phyloP scores from a whole-genome alignment of 139 green algal species.

The Chlamydomonas applanata region DNA sequence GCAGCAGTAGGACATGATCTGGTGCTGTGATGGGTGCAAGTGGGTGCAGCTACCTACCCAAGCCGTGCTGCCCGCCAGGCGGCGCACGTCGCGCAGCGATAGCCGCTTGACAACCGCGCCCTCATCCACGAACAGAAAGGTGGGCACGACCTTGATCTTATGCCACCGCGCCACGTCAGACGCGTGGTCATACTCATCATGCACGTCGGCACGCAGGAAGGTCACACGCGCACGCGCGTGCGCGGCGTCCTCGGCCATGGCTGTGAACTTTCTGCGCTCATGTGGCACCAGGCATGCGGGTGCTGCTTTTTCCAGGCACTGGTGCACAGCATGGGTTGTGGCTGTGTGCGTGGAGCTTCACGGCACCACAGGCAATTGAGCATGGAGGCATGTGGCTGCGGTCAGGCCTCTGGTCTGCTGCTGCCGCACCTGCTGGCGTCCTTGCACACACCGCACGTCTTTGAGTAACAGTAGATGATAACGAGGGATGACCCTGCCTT shows the following conservation, averaged over 20 bases:
- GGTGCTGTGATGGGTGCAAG: too few species aligned
- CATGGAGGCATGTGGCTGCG: too few species aligned
- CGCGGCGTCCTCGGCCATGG: slow-evolving; percentile 4
- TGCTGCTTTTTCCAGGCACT: too few species aligned
- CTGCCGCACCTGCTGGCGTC: not conserved
- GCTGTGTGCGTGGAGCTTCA: too few species aligned
- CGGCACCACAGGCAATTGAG: too few species aligned
- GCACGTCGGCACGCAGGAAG: not conserved
- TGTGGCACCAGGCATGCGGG: too few species aligned
- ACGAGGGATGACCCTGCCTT: not conserved
- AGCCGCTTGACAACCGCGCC: slow-evolving; percentile 15
- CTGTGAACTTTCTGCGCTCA: not conserved
- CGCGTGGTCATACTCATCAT: slow-evolving; percentile 15
- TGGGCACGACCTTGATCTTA: slow-evolving; percentile 11
- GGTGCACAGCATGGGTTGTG: too few species aligned
- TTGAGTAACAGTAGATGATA: not conserved
- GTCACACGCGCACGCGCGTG: not conserved
- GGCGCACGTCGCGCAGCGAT: slow-evolving; percentile 11
- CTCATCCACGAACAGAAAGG: slow-evolving; percentile 23
- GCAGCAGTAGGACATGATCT: too few species aligned
- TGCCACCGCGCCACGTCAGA: slow-evolving; percentile 16
- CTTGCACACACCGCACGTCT: slow-evolving; percentile 20
- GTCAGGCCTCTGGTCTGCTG: too few species aligned
- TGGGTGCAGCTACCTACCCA: not conserved
- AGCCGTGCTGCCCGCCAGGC: not conserved